Conservation (phyloP, 2,329 filamentous ascomycete species). For the Stachybotrys elegans region DNA sequence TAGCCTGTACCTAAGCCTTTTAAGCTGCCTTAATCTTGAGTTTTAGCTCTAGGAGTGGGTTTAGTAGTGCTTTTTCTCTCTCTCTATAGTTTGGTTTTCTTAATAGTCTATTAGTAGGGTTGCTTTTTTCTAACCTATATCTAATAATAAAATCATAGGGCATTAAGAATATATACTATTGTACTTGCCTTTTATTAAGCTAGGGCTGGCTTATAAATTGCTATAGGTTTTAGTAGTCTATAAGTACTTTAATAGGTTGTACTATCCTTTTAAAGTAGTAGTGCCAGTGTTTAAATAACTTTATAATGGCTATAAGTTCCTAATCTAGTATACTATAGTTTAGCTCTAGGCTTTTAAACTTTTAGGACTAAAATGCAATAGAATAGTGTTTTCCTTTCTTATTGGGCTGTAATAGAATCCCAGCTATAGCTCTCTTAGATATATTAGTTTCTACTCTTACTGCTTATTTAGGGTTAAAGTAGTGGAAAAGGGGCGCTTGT, state of each 20-base stretch:
- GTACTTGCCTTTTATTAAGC: constrained; percentile 1
- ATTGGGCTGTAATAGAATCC: neutral
- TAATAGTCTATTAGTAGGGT: constrained; percentile 1
- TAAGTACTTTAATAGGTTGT: no score
- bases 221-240: no score
- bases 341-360: neutral
- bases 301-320: neutral
- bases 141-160: constrained; percentile 2
- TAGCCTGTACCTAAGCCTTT: neutral
- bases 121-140: neutral
- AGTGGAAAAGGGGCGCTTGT: constrained; percentile 3
- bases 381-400: neutral
- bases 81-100: neutral
- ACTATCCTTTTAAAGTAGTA: neutral
- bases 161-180: constrained; percentile 3
- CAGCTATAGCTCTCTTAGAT: neutral
- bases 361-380: neutral
- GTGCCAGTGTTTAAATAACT: neutral
- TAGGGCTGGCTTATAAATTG: constrained; percentile 3
- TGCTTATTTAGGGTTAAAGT: neutral
- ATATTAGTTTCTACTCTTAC: constrained; percentile 2
- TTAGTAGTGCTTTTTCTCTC: neutral
- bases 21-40: neutral
- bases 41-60: neutral
- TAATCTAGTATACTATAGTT: constrained; percentile 2